phyloP scores from a whole-genome alignment of 768 basidiomycete species.

The Pluteus cervinus region DNA sequence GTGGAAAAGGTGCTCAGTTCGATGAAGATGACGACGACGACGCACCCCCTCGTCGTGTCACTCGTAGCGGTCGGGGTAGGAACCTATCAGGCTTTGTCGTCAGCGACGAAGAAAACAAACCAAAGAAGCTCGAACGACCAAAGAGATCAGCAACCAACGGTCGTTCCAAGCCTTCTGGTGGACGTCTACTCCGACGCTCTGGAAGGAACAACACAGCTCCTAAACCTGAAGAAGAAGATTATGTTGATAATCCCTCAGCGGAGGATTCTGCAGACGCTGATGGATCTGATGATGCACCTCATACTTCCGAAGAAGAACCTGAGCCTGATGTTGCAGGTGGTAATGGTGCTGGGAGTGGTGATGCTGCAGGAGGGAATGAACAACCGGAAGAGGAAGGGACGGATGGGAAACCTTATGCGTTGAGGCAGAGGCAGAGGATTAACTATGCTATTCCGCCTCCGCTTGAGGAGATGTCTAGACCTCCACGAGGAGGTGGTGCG shows the following conservation, averaged over 20 bases:
- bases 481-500: slow-evolving; percentile 31
- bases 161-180: slow-evolving; percentile 18
- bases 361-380: too few relatives aligned
- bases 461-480: slow-evolving; percentile 59
- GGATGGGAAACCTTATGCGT: slow-evolving; percentile 58
- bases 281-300: slow-evolving; percentile 51
- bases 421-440: slow-evolving; percentile 61
- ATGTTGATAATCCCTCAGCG: slow-evolving; percentile 40
- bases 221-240: slow-evolving; percentile 41
- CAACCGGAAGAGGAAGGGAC: slow-evolving; percentile 38
- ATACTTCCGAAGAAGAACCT: slow-evolving; percentile 36
- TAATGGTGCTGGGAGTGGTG: too few relatives aligned
- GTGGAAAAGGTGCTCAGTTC: too few relatives aligned
- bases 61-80: neutral
- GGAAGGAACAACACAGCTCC: slow-evolving; percentile 20
- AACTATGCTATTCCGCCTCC: slow-evolving; percentile 83
- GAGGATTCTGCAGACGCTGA: slow-evolving; percentile 48
- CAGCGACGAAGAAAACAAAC: slow-evolving; percentile 5
- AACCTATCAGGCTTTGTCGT: slow-evolving; percentile 4
- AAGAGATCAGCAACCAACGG: slow-evolving; percentile 10
- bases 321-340: too few relatives aligned
- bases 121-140: slow-evolving; percentile 13
- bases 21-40: slow-evolving; percentile 6
- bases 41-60: neutral
- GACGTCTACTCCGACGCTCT: slow-evolving; percentile 10